Conservation (phyloP, 257 asterid species). For the Ehretia macrophylla region DNA sequence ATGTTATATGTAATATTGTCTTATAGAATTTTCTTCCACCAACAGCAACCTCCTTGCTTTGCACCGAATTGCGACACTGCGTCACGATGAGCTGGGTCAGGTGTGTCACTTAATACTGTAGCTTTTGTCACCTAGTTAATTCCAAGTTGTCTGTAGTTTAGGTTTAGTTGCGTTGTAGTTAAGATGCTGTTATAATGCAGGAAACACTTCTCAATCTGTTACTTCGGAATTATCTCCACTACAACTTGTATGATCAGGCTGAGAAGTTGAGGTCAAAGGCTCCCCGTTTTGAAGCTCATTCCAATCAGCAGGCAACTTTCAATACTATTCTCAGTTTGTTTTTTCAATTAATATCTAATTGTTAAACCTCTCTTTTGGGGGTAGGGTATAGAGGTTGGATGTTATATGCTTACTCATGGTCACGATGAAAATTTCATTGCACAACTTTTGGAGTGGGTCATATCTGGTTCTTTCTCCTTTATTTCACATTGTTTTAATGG, state of each 20-base stretch:
- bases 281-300: conserved; percentile 74
- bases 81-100: conserved; percentile 96
- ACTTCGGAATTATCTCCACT: conserved; percentile 73
- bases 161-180: conserved; percentile 3
- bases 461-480: too few relatives aligned
- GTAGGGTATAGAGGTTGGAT: too few relatives aligned
- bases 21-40: conserved; percentile 17
- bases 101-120: conserved; percentile 31
- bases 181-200: conserved; percentile 27
- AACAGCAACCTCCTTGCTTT: conserved; percentile 74
- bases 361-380: too few relatives aligned
- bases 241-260: conserved; percentile 76
- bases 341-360: not conserved
- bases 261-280: conserved; percentile 84
- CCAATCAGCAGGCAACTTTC: conserved; percentile 63
- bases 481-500: too few relatives aligned
- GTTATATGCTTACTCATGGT: too few relatives aligned
- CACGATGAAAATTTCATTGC: too few relatives aligned
- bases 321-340: not conserved
- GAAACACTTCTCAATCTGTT: conserved; percentile 74
- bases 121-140: not conserved
- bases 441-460: too few relatives aligned
- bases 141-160: not conserved
- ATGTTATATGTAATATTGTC: not conserved
- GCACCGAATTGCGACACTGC: conserved; percentile 89